These are phyloP conservation scores for Claviceps digitariae DNA, from an alignment of 2,329 filamentous ascomycete species.

Conservation along the genomic window DNA sequence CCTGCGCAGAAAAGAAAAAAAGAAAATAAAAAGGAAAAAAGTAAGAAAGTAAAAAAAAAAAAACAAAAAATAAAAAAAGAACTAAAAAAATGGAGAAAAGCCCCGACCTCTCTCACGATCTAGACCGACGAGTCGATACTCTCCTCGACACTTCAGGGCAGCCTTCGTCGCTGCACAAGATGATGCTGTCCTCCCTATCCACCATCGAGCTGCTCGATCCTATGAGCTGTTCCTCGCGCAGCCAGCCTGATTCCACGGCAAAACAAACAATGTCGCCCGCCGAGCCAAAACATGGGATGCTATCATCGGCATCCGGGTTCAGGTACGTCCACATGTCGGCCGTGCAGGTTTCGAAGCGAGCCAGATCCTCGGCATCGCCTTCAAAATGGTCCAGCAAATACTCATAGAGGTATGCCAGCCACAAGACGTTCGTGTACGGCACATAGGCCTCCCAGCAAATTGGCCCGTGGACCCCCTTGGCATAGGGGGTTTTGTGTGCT, in stretches of 20 bases:
- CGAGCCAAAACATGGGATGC: constrained; percentile 36
- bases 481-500: constrained; percentile 33
- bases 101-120: background rate
- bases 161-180: constrained; percentile 17
- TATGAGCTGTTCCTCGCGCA: constrained; percentile 37
- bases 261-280: constrained; percentile 44
- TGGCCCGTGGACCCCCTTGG: constrained; percentile 29
- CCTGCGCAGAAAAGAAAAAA: background rate
- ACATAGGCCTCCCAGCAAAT: constrained; percentile 41
- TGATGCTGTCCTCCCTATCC: constrained; percentile 29
- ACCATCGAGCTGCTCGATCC: constrained; percentile 22
- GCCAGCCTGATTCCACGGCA: constrained; percentile 44
- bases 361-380: constrained; percentile 32
- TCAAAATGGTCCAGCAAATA: constrained; percentile 35
- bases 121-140: constrained; percentile 12
- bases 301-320: constrained; percentile 33
- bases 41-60: background rate
- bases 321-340: constrained; percentile 41
- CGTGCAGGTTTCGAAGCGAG: constrained; percentile 32
- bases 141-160: constrained; percentile 11
- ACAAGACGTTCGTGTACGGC: constrained; percentile 52
- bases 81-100: background rate
- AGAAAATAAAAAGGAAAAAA: background rate
- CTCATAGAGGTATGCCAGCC: constrained; percentile 48
- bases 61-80: background rate